A percentile compares a stretch with the other conserved stretches of the same genome.
Evolutionary conservation across 2,329 filamentous ascomycete species (phyloP).

Genomic region (Aspergillus ruber): DNA sequence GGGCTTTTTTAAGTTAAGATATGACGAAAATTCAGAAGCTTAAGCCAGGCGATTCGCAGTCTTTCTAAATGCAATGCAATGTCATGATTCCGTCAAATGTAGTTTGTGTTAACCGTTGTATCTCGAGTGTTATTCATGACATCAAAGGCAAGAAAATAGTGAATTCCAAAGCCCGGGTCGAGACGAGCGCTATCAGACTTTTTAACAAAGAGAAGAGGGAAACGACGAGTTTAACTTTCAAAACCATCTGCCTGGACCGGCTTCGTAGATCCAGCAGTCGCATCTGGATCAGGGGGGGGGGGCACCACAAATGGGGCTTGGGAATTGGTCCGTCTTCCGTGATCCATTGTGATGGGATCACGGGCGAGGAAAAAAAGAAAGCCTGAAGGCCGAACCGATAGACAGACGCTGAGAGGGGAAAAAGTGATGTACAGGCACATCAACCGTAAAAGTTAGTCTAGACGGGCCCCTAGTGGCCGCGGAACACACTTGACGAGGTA

Average conservation of each 20-base stretch:
- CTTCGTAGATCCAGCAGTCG: slow-evolving; percentile 13
- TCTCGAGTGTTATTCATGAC: not conserved
- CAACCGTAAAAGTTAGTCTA: too few species aligned
- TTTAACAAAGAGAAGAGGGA: slow-evolving; percentile 1
- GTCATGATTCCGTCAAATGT: too few species aligned
- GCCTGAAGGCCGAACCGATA: not conserved
- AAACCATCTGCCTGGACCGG: not conserved
- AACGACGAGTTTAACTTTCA: slow-evolving; percentile 1
- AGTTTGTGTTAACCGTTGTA: too few species aligned
- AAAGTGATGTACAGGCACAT: not conserved
- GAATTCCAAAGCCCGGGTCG: not conserved
- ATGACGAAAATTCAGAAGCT: too few species aligned
- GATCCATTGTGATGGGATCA: slow-evolving; percentile 6
- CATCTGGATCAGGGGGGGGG: slow-evolving; percentile 13
- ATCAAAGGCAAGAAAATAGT: not conserved
- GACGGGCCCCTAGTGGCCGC: too few species aligned
- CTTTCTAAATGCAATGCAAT: too few species aligned
- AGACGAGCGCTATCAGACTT: not conserved
- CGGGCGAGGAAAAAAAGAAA: not conserved
- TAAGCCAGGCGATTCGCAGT: too few species aligned
- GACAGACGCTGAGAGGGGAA: not conserved
- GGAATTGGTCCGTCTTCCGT: slow-evolving; percentile 9
- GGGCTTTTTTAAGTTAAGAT: not conserved
- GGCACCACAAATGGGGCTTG: not conserved
- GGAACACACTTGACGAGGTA: not conserved